phyloP scores from a whole-genome alignment of 1,139 yeast species.

The Taphrina pruni region DNA sequence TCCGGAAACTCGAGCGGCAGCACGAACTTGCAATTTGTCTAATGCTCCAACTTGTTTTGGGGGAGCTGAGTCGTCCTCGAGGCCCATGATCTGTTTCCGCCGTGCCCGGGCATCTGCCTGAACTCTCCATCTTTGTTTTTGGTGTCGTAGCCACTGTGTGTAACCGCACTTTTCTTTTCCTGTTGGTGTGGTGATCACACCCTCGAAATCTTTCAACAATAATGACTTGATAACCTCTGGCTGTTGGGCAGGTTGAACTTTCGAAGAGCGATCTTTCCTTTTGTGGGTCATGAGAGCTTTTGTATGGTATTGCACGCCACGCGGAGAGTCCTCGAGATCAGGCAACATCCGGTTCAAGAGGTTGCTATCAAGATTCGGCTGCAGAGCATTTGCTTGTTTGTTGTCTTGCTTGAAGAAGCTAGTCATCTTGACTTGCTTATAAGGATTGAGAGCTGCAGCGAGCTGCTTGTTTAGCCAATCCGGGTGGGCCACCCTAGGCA shows the following conservation, averaged over 20 bases:
- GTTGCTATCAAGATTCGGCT: slow-evolving; percentile 12
- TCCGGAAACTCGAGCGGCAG: slow-evolving; percentile 73
- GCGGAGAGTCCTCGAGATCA: slow-evolving; percentile 56
- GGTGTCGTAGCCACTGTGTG: slow-evolving; percentile 73
- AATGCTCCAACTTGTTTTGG: slow-evolving; percentile 55
- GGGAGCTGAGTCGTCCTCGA: slow-evolving; percentile 49
- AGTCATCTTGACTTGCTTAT: slow-evolving; percentile 69
- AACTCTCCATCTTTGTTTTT: slow-evolving; percentile 82
- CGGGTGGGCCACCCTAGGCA: slow-evolving; percentile 92
- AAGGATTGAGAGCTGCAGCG: slow-evolving; percentile 64
- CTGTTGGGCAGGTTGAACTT: slow-evolving; percentile 6
- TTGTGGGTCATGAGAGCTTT: slow-evolving; percentile 41
- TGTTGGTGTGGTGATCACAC: slow-evolving; percentile 46
- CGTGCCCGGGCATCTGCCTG: slow-evolving; percentile 74
- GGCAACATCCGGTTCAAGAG: slow-evolving; percentile 40
- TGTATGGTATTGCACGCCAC: slow-evolving; percentile 16
- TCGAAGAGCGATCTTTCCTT: slow-evolving; percentile 42
- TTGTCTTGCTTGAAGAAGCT: slow-evolving; percentile 55
- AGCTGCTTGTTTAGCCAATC: slow-evolving; percentile 84
- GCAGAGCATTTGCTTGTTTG: neutral
- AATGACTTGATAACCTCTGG: slow-evolving; percentile 20
- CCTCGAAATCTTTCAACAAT: slow-evolving; percentile 7
- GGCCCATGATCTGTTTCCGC: slow-evolving; percentile 80
- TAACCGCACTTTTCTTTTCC: slow-evolving; percentile 66
- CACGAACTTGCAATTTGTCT: slow-evolving; percentile 72